Evolutionary conservation across 768 basidiomycete genomes (phyloP), one percentile per base, ranked within the genome.

Genomic region (Amanita subjunquillea): DNA sequence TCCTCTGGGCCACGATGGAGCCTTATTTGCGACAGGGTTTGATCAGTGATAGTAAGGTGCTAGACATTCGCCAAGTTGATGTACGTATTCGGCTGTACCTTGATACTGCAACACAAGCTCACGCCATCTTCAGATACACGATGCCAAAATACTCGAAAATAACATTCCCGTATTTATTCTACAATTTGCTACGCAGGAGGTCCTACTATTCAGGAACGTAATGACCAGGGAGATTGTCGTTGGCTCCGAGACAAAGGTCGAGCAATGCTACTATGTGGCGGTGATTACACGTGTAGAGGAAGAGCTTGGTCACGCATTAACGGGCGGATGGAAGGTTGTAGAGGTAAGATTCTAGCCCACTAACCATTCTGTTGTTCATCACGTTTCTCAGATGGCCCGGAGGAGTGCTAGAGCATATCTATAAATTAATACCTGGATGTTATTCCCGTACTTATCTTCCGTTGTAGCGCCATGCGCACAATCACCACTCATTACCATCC

Each of bases 1-100:
- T 98, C n/a, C 76, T 97, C 3, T 95, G 94, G 88, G 95, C 95
- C 6, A 95, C 93, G 6, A 90, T 99, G 82, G 92, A 94, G 58
- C 86, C 89, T 60, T 97, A 92, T 65, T 78, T 94, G 46, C 77
- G 80, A 36, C 92, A 95, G 62, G 93, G 95, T 2, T 77, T 98
- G 23, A 72, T 95, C 57, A 91, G 89, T 57, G 91, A 94, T 63
- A 92, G 89, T 67, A 91, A 91, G 62, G 87, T 96, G 17, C 81
- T 98, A 17, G 95, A 98, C 69, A 98, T 99, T 63, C 87, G 92
- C 53, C 87, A 95, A 72, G 93, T 99, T 39, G 96, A 99, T 66
- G 92, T 97, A 65, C 55, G 86, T 72, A 44, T 48, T 23, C 15
- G 54, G 17, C 13, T 40, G 36, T 51, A 3, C 9, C 41, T 39